phyloP scores from a whole-genome alignment of 169 alveolate species.

The Hepatocystis sp. region DNA sequence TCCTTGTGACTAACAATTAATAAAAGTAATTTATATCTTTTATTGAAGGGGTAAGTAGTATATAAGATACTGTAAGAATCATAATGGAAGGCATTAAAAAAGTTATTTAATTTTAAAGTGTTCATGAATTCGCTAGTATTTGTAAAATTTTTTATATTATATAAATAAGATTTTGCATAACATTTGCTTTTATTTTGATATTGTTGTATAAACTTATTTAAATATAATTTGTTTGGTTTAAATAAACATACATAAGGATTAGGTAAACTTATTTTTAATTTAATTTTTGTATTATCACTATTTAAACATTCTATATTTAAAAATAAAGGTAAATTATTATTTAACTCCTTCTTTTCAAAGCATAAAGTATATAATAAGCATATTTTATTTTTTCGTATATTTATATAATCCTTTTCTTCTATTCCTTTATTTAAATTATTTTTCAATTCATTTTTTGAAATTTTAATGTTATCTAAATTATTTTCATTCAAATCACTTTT shows the following conservation, averaged over 20 bases:
- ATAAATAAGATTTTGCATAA: constrained; percentile 49
- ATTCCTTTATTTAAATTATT: constrained; percentile 23
- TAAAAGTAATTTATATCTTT: constrained; percentile 20
- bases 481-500: constrained; percentile 45
- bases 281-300: constrained; percentile 47
- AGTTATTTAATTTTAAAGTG: constrained; percentile 45
- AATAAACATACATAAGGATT: constrained; percentile 22
- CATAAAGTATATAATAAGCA: constrained; percentile 52
- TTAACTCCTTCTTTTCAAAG: constrained; percentile 17
- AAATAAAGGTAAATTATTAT: constrained; percentile 21
- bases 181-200: constrained; percentile 14
- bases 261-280: constrained; percentile 55
- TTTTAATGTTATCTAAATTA: constrained; percentile 46
- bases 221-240: constrained; percentile 51
- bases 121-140: constrained; percentile 30
- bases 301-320: constrained; percentile 53
- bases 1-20: constrained; percentile 43
- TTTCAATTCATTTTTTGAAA: constrained; percentile 49
- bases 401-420: constrained; percentile 65
- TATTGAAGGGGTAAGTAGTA: constrained; percentile 39
- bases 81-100: constrained; percentile 61
- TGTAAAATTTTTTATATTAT: constrained; percentile 16
- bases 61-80: constrained; percentile 38
- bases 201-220: constrained; percentile 33
- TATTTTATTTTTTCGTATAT: constrained; percentile 61